These are phyloP conservation scores for Grosmannia clavigera DNA, from an alignment of 2,329 filamentous ascomycete genomes.

Conservation along the genomic window DNA sequence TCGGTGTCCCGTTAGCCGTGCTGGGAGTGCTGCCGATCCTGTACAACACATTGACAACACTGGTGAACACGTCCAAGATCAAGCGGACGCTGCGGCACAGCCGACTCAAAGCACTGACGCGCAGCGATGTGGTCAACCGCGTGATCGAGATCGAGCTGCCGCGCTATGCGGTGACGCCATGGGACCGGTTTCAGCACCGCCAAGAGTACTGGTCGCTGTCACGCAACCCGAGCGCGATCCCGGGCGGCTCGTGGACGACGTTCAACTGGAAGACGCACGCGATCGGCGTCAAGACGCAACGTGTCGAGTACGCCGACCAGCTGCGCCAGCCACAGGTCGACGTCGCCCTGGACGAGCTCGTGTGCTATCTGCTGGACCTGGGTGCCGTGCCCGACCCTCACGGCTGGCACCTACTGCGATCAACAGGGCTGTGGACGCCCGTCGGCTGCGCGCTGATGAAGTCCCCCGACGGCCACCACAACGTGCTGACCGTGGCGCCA, in stretches of 20 bases:
- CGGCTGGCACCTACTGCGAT: constrained; percentile 44
- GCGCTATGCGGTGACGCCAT: constrained; percentile 49
- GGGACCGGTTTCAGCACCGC: constrained; percentile 40
- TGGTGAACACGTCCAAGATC: constrained; percentile 47
- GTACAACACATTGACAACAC: constrained; percentile 50
- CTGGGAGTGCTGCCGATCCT: constrained; percentile 46
- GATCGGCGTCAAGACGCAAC: constrained; percentile 49
- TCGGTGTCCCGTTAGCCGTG: constrained; percentile 23
- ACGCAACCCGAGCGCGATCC: constrained; percentile 36
- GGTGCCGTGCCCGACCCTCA: constrained; percentile 48
- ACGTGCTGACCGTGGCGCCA: constrained; percentile 39
- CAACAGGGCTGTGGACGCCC: constrained; percentile 48
- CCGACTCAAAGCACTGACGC: constrained; percentile 45
- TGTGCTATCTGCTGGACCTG: constrained; percentile 50
- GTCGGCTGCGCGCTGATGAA: constrained; percentile 44
- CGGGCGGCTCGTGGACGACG: constrained; percentile 51
- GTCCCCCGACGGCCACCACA: constrained; percentile 34
- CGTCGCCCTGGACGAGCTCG: constrained; percentile 43
- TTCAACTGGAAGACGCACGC: constrained; percentile 54
- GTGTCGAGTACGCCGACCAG: constrained; percentile 49
- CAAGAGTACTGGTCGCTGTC: constrained; percentile 47
- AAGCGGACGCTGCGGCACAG: constrained; percentile 44
- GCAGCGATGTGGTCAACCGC: constrained; percentile 51
- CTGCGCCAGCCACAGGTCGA: constrained; percentile 41
- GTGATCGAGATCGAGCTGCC: constrained; percentile 56